Evolutionary conservation across 345 rosid species (phyloP).

Genomic region (Aurinia saxatilis): DNA sequence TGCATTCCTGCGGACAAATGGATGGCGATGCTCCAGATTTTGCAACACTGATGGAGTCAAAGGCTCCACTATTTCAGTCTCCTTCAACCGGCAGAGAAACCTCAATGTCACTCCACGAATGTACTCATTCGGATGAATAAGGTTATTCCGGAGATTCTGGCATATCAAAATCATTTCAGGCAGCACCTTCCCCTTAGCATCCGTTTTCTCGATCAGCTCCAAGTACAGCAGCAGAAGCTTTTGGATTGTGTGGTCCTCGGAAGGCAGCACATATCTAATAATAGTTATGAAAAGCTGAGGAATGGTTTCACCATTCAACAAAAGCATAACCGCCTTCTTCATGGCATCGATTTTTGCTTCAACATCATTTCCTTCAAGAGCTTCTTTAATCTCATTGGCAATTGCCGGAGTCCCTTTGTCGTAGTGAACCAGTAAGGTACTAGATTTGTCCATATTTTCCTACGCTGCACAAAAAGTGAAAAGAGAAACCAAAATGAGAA

Average conservation of each 20-base stretch:
- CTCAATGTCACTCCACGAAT: slow-evolving; percentile 79
- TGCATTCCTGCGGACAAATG: slow-evolving; percentile 65
- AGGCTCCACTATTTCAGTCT: slow-evolving; percentile 65
- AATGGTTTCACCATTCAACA: slow-evolving; percentile 83
- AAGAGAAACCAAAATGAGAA: not conserved
- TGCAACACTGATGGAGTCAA: slow-evolving; percentile 67
- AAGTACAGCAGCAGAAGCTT: slow-evolving; percentile 70
- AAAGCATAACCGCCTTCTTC: slow-evolving; percentile 84
- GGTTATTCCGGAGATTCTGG: slow-evolving; percentile 83
- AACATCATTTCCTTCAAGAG: slow-evolving; percentile 76
- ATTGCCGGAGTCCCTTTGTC: slow-evolving; percentile 83
- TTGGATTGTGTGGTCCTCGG: slow-evolving; percentile 87
- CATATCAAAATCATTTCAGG: slow-evolving; percentile 94
- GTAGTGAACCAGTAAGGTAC: slow-evolving; percentile 70
- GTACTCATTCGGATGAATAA: slow-evolving; percentile 84
- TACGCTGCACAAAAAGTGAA: slow-evolving; percentile 2
- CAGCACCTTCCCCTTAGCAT: slow-evolving; percentile 62
- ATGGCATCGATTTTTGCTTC: slow-evolving; percentile 66
- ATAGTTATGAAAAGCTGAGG: slow-evolving; percentile 93
- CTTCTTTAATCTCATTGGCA: slow-evolving; percentile 87
- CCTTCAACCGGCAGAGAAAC: slow-evolving; percentile 67
- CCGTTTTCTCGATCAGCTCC: slow-evolving; percentile 80
- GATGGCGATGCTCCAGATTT: slow-evolving; percentile 70
- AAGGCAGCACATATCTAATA: slow-evolving; percentile 76
- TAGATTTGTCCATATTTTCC: slow-evolving; percentile 65